These are phyloP conservation scores for Canna indica DNA, from an alignment of 176 grass and related monocot genomes.

Conservation along the genomic window DNA sequence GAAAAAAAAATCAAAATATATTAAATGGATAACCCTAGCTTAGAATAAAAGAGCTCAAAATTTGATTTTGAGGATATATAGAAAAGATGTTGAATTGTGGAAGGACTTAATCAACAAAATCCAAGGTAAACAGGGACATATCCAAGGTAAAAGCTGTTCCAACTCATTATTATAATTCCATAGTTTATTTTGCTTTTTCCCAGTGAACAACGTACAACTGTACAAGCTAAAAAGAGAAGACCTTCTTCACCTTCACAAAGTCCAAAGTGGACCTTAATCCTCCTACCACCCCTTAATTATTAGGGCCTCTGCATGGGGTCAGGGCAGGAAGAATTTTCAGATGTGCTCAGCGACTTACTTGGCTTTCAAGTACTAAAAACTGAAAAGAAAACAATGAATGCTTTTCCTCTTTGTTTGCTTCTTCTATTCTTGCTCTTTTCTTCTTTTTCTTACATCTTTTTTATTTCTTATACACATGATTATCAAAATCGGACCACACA, in stretches of 20 bases:
- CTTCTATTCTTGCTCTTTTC: neutral
- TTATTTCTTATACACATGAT: neutral
- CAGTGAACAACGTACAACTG: neutral
- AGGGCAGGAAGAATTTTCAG: slow-evolving; percentile 23
- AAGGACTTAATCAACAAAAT: too few species aligned
- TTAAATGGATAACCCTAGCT: too few species aligned
- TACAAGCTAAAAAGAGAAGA: neutral
- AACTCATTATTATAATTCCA: too few species aligned
- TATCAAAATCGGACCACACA: neutral
- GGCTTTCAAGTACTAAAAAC: slow-evolving; percentile 3
- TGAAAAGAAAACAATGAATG: neutral
- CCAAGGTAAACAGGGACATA: too few species aligned
- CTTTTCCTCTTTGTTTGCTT: neutral
- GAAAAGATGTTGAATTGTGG: too few species aligned
- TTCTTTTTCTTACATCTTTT: neutral
- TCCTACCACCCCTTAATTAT: slow-evolving; percentile 5
- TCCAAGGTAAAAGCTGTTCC: too few species aligned
- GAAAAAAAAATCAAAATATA: too few species aligned
- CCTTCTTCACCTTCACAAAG: neutral
- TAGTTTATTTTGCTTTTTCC: too few species aligned
- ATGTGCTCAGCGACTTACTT: slow-evolving; percentile 1
- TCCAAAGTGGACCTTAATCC: neutral
- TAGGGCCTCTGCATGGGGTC: slow-evolving; percentile 1
- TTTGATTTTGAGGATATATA: too few species aligned
- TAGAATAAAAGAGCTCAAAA: too few species aligned